These are phyloP conservation scores for Perkinsus marinus DNA, from an alignment of 169 alveolate genomes.

Conservation along the genomic window DNA sequence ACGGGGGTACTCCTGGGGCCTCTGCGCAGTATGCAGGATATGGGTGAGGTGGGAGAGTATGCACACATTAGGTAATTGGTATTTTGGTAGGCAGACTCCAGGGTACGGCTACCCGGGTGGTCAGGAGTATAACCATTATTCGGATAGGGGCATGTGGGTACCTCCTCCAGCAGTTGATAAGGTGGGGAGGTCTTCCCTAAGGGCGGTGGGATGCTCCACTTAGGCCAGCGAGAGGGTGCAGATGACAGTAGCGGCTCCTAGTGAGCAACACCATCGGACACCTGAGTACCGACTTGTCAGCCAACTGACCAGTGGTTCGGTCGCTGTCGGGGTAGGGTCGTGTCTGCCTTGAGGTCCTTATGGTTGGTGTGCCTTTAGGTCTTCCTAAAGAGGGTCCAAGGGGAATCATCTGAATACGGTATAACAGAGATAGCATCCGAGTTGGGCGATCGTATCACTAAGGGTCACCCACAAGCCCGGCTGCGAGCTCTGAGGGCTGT, in stretches of 20 bases:
- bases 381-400: not conserved
- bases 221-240: too few relatives aligned
- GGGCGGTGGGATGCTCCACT: too few relatives aligned
- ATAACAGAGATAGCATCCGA: not conserved
- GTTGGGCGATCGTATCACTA: not conserved
- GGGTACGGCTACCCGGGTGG: not conserved
- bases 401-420: not conserved
- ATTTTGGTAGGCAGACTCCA: not conserved
- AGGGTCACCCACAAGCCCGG: not conserved
- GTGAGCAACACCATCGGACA: not conserved
- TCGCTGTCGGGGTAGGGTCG: not conserved
- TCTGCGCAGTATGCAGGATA: not conserved
- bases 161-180: not conserved
- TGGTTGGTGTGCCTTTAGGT: too few relatives aligned
- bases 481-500: not conserved
- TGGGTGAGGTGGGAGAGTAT: not conserved
- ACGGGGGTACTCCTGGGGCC: not conserved
- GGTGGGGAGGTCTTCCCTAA: not conserved
- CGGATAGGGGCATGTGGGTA: not conserved
- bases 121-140: not conserved
- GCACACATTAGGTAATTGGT: not conserved
- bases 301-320: not conserved
- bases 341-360: too few relatives aligned
- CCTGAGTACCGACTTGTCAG: not conserved
- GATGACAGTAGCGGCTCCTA: too few relatives aligned